phyloP scores from a whole-genome alignment of 495 filamentous ascomycete genomes.

The Aeminium ludgeri region DNA sequence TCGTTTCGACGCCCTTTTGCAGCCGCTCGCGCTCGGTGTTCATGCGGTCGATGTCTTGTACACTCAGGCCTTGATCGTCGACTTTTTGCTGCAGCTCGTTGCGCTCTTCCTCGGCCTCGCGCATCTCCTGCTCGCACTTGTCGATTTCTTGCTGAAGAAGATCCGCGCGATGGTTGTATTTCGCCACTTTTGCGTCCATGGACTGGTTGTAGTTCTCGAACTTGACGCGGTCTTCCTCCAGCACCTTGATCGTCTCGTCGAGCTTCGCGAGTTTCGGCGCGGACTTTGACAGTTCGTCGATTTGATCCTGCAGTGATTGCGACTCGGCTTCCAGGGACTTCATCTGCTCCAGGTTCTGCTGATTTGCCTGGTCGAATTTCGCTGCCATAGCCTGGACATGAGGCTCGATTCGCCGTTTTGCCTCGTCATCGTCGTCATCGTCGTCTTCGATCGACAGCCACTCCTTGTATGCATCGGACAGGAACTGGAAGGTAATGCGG shows the following conservation, averaged over 20 bases:
- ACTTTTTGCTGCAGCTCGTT: slow-evolving; percentile 65
- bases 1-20: slow-evolving; percentile 64
- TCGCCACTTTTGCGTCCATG: slow-evolving; percentile 63
- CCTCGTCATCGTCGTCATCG: slow-evolving; percentile 75
- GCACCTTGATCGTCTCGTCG: slow-evolving; percentile 66
- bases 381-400: slow-evolving; percentile 80
- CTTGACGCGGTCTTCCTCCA: slow-evolving; percentile 80
- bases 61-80: slow-evolving; percentile 81
- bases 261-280: slow-evolving; percentile 65
- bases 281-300: slow-evolving; percentile 72
- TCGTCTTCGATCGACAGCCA: slow-evolving; percentile 67
- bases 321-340: slow-evolving; percentile 72
- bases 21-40: slow-evolving; percentile 83
- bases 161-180: slow-evolving; percentile 58
- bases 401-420: slow-evolving; percentile 53
- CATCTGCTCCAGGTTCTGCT: slow-evolving; percentile 64
- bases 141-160: slow-evolving; percentile 65
- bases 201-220: slow-evolving; percentile 81
- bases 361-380: slow-evolving; percentile 71
- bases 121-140: slow-evolving; percentile 59
- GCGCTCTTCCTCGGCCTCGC: slow-evolving; percentile 63
- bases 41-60: slow-evolving; percentile 97
- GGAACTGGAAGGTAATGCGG: slow-evolving; percentile 82
- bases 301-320: slow-evolving; percentile 56
- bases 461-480: slow-evolving; percentile 74